Evolutionary conservation across 2,329 filamentous ascomycete species (phyloP).

Genomic region (Lasiodiplodia hormozganensis): DNA sequence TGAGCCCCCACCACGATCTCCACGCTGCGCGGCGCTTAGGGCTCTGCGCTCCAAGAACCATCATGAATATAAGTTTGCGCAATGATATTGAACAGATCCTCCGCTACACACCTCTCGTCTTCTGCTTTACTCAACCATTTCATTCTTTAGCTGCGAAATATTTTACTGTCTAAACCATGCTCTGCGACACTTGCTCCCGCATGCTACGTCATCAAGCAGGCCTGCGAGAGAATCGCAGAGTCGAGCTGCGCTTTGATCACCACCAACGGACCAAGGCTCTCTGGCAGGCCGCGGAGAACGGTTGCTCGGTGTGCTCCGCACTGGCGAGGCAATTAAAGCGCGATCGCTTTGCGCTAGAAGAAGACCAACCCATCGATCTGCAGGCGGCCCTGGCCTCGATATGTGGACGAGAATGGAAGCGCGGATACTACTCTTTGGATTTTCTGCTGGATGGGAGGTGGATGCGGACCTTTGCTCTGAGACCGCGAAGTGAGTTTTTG

Average conservation of each 20-base stretch:
- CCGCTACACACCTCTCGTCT: neutral
- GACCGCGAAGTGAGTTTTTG: neutral
- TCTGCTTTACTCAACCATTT: neutral
- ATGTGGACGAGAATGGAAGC: neutral
- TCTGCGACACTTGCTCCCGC: conserved; percentile 29
- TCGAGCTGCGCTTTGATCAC: conserved; percentile 31
- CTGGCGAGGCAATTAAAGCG: conserved; percentile 21
- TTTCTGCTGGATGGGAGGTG: conserved; percentile 16
- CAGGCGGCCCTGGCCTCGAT: neutral
- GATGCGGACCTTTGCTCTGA: neutral
- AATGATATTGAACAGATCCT: neutral
- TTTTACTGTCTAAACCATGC: conserved; percentile 5
- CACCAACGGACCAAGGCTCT: conserved; percentile 22
- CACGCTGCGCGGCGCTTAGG: neutral
- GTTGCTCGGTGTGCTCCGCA: conserved; percentile 31
- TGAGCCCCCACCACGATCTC: neutral
- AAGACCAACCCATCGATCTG: neutral
- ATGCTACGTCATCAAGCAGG: conserved; percentile 31
- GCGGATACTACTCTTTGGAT: conserved; percentile 24
- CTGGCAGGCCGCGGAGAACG: conserved; percentile 11
- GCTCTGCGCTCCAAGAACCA: neutral
- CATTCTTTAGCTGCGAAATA: neutral
- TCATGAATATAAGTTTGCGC: neutral
- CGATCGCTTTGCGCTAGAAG: neutral
- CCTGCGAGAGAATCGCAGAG: conserved; percentile 24